Evolutionary conservation across 2,329 filamentous ascomycete genomes (phyloP).

Genomic region (Colletotrichum orchidophilum): DNA sequence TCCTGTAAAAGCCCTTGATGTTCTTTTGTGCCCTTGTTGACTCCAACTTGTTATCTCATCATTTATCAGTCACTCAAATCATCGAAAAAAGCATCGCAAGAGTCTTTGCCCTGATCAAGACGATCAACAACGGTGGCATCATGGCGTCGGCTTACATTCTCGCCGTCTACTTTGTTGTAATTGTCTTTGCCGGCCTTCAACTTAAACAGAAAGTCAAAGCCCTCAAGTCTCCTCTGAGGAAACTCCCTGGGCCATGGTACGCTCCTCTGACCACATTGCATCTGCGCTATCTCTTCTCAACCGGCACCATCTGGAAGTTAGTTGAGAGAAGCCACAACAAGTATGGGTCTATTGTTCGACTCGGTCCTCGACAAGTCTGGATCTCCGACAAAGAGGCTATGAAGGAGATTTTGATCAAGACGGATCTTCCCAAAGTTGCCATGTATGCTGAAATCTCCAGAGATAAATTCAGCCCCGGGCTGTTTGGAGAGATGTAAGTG

Average conservation of each 20-base stretch:
- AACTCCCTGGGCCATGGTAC: constrained; percentile 36
- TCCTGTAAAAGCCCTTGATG: neutral
- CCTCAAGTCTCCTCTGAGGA: constrained; percentile 27
- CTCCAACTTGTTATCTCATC: neutral
- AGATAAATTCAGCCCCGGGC: constrained; percentile 33
- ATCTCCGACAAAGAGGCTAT: constrained; percentile 37
- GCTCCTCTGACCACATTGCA: constrained; percentile 35
- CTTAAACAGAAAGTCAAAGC: constrained; percentile 13
- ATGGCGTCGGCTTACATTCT: constrained; percentile 21
- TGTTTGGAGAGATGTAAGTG: constrained; percentile 38
- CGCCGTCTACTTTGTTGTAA: neutral
- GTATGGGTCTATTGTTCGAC: constrained; percentile 36
- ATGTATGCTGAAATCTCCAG: constrained; percentile 38
- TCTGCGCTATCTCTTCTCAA: constrained; percentile 36
- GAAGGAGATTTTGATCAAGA: constrained; percentile 36
- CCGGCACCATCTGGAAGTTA: constrained; percentile 37
- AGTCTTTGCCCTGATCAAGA: neutral
- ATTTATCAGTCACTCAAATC: neutral
- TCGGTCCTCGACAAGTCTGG: constrained; percentile 38
- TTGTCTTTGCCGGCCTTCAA: constrained; percentile 7
- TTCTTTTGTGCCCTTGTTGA: neutral
- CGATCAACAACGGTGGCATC: neutral
- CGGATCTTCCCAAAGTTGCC: constrained; percentile 37
- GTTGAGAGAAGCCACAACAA: constrained; percentile 33
- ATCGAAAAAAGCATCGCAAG: neutral